Base-by-base conservation (phyloP, 2,329 filamentous ascomycete genomes). In the Colletotrichum sp. region DNA sequence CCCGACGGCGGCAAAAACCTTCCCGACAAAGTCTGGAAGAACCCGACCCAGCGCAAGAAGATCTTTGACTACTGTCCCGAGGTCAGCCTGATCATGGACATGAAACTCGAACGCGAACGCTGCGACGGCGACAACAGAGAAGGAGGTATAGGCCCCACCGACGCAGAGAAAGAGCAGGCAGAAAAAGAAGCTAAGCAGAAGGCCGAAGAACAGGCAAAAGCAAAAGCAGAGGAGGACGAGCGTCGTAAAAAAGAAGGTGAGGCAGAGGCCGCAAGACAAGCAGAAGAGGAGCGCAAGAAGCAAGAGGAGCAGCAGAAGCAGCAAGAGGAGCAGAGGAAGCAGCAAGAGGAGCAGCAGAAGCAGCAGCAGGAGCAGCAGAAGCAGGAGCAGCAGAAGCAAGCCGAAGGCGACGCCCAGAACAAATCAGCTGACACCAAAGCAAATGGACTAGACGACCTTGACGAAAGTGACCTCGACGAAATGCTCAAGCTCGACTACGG, bases 61-160 rank as follows among this genome's bases (percentile, higher is more conserved):
- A 89, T 90, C 29, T 88, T 90, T 77, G 83, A 88, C 22, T 92
- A 91, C 81, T 92, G 90, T 77, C 90, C 90, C 3, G 90, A 92
- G 81, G 80, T 92, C 25, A 87, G 85, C 77, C 84, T 91, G 80
- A 88, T 90, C 74, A 86, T 91, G 85, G 86, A 89, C 57, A 91
- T 92, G 90, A 90, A 90, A 81, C 82, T 90, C 13, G 87, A 89
- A 82, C 81, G 85, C 59, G 86, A 89, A 81, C 82, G 87, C 22
- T 90, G 89, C 78, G 77, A 80, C 0, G 83, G 81, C 11, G 85
- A 87, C 77, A 81, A 84, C 66, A 72, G 68, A n/a, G 76, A 81
- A 64, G 81, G 82, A 67, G 71, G 71, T 49, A 77, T 83, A 29
- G 71, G 72, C 6, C 77, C 77, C 29, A 77, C 77, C 4, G 74